Evolutionary conservation across 2,329 filamentous ascomycete species (phyloP), one percentile per base, ranked within the genome.

Genomic region (Coleophoma eucalyptorum): DNA sequence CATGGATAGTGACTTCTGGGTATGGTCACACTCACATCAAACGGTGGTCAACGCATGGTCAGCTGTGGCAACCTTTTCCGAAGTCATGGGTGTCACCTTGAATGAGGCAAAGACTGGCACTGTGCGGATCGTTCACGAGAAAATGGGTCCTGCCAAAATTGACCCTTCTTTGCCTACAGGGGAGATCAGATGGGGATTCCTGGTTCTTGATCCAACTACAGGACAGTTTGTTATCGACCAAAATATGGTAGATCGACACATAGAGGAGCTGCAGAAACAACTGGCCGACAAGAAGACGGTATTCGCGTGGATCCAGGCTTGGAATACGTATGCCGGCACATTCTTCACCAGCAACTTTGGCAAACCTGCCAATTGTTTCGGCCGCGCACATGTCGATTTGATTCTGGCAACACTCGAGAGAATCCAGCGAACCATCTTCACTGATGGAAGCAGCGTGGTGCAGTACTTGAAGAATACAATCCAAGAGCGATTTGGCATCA

Each of bases 1-100:
- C 11, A 72, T 86, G 49, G 77, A 85, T 47, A 84, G 87, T 55
- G 83, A 87, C 55, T 73, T 87, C 46, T 87, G 83, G 83, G 80
- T 87, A 60, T 87, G 83, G 82, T 76, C 77, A 8, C 38, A 53
- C 8, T 71, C 80, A 5, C 76, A 83, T 44, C 55, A 68, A 3
- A 71, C 68, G 3, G 79, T 77, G n/a, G 71, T 75, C 19, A 71
- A 74, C 41, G 83, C 80, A 0, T 89, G 84, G 85, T 61, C 73
- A 16, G 72, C 78, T 0, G 74, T 88, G 55, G 69, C 72, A 1
- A 65, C 72, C 2, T 89, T 87, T 55, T 68, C 74, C 2, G 59
- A 65, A 1, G 65, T 79, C 1, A 81, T 83, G 61, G 80, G 83
- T 1, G 72, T 85, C 1, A 65, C 73, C 5, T 73, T 87, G 53